Base-by-base conservation (phyloP, 164 flowering plant genomes). In the Chimonanthus praecox region DNA sequence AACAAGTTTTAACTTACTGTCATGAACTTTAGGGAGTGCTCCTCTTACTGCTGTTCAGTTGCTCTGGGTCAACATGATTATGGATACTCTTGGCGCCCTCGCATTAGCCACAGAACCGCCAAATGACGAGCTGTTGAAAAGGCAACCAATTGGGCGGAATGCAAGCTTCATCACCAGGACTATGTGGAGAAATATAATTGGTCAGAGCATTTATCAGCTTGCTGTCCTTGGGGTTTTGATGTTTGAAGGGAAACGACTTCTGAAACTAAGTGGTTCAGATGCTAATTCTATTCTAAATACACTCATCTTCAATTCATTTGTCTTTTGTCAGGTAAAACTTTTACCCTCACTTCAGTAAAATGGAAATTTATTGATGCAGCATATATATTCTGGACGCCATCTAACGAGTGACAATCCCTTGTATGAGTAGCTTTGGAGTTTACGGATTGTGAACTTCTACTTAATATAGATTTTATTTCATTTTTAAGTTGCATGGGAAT, bases 61-160 rank as follows among this genome's bases (percentile, higher is more conserved):
- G 79, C 89, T 92, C 3, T 92, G 97, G 97, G 97, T 90, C 68
- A 92, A 92, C 83, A 79, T 92, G 88, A 92, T 92, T 60, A 92
- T 92, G 97, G 94, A 92, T 78, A 92, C 94, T 21, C 88, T 90
- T 67, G 97, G 97, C 16, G 94, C 97, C 3, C 73, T 92, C 71
- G 97, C 97, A 44, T 74, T 92, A 71, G 94, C 97, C 3, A 92
- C 94, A n/a, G 97, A 90, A 71, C 94, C 97, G 47, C 97, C 97
- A n/a, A 80, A 77, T 65, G 92, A 92, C 47, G 88, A 77, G n/a
- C 77, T 92, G 67, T 88, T 92, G 97, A 76, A 85, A 71, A 81
- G 86, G 60, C 86, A 87, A 15, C 93, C 97, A 0, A 75, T 92
- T 68, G 87, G 87, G 16, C 82, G 87, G 67, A 79, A 80, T 64